Evolutionary conservation across 2,329 filamentous ascomycete genomes (phyloP).

Genomic region (Chrysoporthe puriensis): DNA sequence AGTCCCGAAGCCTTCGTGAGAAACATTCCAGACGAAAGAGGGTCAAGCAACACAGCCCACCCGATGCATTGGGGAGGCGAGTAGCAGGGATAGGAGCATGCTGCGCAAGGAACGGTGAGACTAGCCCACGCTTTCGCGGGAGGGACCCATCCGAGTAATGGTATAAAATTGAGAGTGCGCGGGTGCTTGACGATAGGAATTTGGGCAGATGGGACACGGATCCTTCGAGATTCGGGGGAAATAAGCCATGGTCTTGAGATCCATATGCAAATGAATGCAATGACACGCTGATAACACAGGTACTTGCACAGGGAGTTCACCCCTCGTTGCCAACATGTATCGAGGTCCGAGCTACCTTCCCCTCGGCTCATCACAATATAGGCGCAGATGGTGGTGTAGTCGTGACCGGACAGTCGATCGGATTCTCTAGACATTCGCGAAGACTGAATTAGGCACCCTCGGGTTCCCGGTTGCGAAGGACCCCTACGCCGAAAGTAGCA

Average conservation of each 20-base stretch:
- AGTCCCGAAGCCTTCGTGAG: too few species aligned
- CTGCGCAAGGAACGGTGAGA: too few species aligned
- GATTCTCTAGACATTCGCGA: conserved; percentile 30
- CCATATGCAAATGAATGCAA: not conserved
- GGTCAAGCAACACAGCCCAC: not conserved
- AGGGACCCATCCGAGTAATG: not conserved
- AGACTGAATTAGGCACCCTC: conserved; percentile 26
- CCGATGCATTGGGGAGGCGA: not conserved
- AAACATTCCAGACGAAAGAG: not conserved
- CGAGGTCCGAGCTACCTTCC: not conserved
- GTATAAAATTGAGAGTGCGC: not conserved
- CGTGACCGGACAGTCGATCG: conserved; percentile 27
- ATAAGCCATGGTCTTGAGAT: not conserved
- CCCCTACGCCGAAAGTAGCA: conserved; percentile 27
- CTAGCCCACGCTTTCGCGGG: not conserved
- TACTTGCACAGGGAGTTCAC: not conserved
- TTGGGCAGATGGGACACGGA: not conserved
- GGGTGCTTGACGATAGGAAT: not conserved
- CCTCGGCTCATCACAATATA: not conserved
- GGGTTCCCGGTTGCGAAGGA: conserved; percentile 25
- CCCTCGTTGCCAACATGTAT: not conserved
- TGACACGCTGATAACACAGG: not conserved
- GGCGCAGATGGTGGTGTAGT: not conserved
- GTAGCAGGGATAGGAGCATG: not conserved
- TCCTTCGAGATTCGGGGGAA: not conserved